These are phyloP conservation scores for Sphaceloma murrayae DNA, from an alignment of 2,329 filamentous ascomycete species.

Conservation along the genomic window DNA sequence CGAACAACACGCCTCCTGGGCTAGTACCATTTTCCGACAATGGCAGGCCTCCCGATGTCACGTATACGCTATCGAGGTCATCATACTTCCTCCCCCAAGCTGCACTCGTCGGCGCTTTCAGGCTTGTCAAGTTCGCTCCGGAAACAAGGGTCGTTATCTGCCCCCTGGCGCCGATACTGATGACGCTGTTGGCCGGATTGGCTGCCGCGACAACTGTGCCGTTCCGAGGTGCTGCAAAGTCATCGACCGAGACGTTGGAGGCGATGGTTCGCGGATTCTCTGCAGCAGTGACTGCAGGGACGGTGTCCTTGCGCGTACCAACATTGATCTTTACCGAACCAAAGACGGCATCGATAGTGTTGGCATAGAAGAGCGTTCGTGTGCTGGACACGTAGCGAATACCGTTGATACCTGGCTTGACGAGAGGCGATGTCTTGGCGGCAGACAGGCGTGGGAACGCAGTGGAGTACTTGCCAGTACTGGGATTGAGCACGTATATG, in stretches of 20 bases:
- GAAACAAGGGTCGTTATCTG: neutral
- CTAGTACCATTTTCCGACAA: conserved; percentile 1
- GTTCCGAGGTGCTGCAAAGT: neutral
- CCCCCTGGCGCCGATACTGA: neutral
- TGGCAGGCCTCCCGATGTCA: neutral
- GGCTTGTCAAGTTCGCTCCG: neutral
- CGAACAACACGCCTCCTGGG: conserved; percentile 2
- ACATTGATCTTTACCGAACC: conserved; percentile 1
- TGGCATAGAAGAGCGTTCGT: conserved; percentile 2
- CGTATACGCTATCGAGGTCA: neutral
- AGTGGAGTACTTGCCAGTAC: neutral
- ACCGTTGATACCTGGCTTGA: conserved; percentile 1
- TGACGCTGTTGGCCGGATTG: neutral
- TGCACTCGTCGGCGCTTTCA: conserved; percentile 1
- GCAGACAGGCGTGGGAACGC: neutral
- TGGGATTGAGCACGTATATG: conserved; percentile 3
- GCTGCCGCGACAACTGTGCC: neutral
- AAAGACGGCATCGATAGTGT: neutral
- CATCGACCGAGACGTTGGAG: neutral
- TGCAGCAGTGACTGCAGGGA: neutral
- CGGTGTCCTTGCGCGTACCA: neutral
- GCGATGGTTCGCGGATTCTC: neutral
- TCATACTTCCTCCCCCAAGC: neutral
- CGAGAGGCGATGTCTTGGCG: neutral
- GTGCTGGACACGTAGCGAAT: neutral